phyloP scores from a whole-genome alignment of 352 stramenopile species.

The Pythium insidiosum region DNA sequence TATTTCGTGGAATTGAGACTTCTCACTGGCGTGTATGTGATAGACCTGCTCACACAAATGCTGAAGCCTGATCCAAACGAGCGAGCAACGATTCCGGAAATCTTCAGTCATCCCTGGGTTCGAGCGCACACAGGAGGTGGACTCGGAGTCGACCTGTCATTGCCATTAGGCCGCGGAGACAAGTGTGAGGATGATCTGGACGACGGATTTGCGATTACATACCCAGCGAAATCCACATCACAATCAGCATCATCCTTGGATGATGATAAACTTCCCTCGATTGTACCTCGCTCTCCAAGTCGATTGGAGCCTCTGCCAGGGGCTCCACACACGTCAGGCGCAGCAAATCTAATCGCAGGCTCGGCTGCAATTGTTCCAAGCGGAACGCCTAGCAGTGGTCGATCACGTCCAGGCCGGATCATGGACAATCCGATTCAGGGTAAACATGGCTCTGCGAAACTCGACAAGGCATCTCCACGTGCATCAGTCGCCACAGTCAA shows the following conservation, averaged over 20 bases:
- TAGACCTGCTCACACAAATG: slow-evolving; percentile 76
- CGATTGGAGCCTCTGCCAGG: slow-evolving; percentile 20
- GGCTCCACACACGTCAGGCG: neutral
- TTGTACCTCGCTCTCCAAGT: slow-evolving; percentile 35
- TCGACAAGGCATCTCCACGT: slow-evolving; percentile 41
- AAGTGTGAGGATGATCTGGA: slow-evolving; percentile 36
- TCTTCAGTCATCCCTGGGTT: slow-evolving; percentile 82
- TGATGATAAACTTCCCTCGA: slow-evolving; percentile 56
- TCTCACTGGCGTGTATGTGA: slow-evolving; percentile 5
- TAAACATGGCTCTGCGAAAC: slow-evolving; percentile 20
- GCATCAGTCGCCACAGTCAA: slow-evolving; percentile 12
- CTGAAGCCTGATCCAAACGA: slow-evolving; percentile 76
- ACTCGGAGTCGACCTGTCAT: slow-evolving; percentile 15
- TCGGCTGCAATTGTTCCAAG: slow-evolving; percentile 5
- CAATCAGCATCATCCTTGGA: slow-evolving; percentile 12
- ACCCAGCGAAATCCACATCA: slow-evolving; percentile 20
- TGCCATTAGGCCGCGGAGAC: slow-evolving; percentile 12
- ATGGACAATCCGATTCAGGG: slow-evolving; percentile 43
- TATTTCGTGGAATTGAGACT: neutral
- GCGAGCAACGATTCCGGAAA: slow-evolving; percentile 73
- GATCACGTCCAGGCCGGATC: slow-evolving; percentile 26
- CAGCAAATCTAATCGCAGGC: neutral
- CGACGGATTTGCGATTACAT: slow-evolving; percentile 39
- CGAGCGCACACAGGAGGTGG: slow-evolving; percentile 33
- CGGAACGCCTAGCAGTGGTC: slow-evolving; percentile 24